Evolutionary conservation across 192 early-diverging fungal genomes (phyloP), one percentile per base, ranked within the genome.

Genomic region (Paraglomus brasilianum): DNA sequence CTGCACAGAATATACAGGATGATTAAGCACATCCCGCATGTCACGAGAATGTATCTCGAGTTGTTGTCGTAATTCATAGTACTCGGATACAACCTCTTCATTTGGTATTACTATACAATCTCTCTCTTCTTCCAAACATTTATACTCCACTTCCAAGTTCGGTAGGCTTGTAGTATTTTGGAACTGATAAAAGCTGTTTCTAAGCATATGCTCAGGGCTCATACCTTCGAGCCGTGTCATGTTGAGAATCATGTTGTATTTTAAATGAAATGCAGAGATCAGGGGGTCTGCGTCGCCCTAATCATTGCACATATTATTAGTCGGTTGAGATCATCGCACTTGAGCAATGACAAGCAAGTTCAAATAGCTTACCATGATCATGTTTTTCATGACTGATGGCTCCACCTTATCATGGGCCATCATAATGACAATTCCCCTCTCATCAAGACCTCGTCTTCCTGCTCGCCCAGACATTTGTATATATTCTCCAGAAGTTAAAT

Each of bases 391-490:
- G 0, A 95, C 87, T 0, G 80, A 82, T 5, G 95, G 92, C 69
- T 96, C 94, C 87, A 96, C 94, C 78, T 95, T 95, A 70, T 95
- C 89, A 78, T 95, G 93, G 68, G 96, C 80, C 92, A 96, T 97
- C 77, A 98, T 80, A 67, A 98, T 95, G 8, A 98, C 97, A 36
- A 96, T 90, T 58, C 97, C 97, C 62, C 95, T 91, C 61, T 96
- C 94, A 84, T 98, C 97, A 47, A 96, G 81, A 30, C 97, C 97
- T 81, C 97, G 89, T 44, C 97, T 86, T 59, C 97, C 97, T 13
- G 97, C 97, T 74, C 97, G 91, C 48, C 97, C 97, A 75, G 91
- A 93, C 97, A 98, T 98, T 80, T 98, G 97, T 78, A 97, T 98
- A 79, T 98, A 98, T 81, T 98, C 97, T 73, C 97, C 97, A 40